Evolutionary conservation across 1,139 yeast genomes (phyloP).

Genomic region (Yamadazyma dushanensis): DNA sequence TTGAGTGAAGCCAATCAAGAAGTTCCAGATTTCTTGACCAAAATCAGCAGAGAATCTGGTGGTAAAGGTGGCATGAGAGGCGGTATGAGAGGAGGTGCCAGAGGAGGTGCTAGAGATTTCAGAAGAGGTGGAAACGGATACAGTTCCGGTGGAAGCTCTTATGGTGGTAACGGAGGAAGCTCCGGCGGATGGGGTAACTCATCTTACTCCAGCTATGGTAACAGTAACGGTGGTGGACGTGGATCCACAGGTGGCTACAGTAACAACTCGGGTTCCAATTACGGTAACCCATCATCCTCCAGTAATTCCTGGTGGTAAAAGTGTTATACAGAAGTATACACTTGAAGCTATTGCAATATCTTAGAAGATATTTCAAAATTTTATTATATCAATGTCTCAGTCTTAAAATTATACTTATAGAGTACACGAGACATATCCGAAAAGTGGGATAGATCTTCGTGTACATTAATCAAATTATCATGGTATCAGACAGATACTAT

Average conservation of each 20-base stretch:
- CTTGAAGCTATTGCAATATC: constrained; percentile 9
- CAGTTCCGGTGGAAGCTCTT: constrained; percentile 24
- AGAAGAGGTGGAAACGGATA: constrained; percentile 46
- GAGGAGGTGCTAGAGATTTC: constrained; percentile 47
- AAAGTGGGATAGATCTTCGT: constrained; percentile 1
- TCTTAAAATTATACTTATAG: constrained; percentile 15
- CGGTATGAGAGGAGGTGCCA: constrained; percentile 27
- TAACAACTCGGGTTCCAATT: constrained; percentile 9
- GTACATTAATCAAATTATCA: constrained; percentile 3
- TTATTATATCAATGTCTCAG: constrained; percentile 28
- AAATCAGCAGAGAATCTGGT: constrained; percentile 78
- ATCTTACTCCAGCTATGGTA: constrained; percentile 20
- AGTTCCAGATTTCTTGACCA: constrained; percentile 83
- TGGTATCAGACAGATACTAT: not conserved
- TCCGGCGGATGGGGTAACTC: constrained; percentile 14
- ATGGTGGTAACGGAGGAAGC: constrained; percentile 27
- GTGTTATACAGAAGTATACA: constrained; percentile 7
- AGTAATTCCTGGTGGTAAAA: constrained; percentile 45
- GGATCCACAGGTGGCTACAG: not conserved
- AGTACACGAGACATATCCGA: not conserved
- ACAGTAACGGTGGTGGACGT: constrained; percentile 24
- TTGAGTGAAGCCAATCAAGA: constrained; percentile 97
- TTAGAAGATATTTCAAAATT: constrained; percentile 5
- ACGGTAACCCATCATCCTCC: constrained; percentile 22
- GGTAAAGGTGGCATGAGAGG: constrained; percentile 34